Conservation (phyloP, 805 yeast genomes). For the Nakazawaea sp. region DNA sequence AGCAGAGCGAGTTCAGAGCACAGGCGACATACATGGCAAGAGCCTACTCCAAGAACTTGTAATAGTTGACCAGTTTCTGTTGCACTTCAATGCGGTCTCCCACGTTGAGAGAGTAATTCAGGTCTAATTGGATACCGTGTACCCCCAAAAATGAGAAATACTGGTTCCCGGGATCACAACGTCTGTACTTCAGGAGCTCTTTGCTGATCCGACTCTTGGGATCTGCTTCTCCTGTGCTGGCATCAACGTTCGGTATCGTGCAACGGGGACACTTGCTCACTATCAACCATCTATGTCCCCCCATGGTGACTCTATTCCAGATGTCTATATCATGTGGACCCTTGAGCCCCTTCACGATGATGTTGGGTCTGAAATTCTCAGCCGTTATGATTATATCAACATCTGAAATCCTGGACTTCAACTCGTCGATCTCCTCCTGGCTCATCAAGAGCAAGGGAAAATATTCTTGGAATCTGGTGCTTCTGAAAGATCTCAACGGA, state of each 20-base stretch:
- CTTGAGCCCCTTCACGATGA: conserved; percentile 15
- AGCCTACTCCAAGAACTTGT: conserved; percentile 8
- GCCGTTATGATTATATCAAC: conserved; percentile 11
- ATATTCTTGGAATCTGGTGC: conserved; percentile 23
- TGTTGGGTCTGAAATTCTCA: conserved; percentile 21
- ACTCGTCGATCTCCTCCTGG: conserved; percentile 15
- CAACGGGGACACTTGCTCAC: conserved; percentile 23
- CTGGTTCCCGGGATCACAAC: conserved; percentile 9
- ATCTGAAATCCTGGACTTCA: conserved; percentile 11
- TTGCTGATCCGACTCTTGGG: conserved; percentile 3
- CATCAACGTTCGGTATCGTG: conserved; percentile 20
- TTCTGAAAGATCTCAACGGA: conserved; percentile 8
- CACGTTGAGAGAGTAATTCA: conserved; percentile 4
- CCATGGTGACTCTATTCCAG: conserved; percentile 19
- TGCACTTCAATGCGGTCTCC: conserved; percentile 7
- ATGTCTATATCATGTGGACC: conserved; percentile 21
- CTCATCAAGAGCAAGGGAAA: conserved; percentile 22
- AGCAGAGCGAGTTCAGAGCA: too few relatives aligned
- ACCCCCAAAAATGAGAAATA: conserved; percentile 9
- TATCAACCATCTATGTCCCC: conserved; percentile 14
- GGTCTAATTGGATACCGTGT: conserved; percentile 7
- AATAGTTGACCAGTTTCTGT: conserved; percentile 9
- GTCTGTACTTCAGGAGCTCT: conserved; percentile 4
- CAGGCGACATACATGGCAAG: too few relatives aligned
- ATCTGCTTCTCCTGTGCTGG: conserved; percentile 13